phyloP scores from a whole-genome alignment of 306 rosid species.

The Abrus precatorius region DNA sequence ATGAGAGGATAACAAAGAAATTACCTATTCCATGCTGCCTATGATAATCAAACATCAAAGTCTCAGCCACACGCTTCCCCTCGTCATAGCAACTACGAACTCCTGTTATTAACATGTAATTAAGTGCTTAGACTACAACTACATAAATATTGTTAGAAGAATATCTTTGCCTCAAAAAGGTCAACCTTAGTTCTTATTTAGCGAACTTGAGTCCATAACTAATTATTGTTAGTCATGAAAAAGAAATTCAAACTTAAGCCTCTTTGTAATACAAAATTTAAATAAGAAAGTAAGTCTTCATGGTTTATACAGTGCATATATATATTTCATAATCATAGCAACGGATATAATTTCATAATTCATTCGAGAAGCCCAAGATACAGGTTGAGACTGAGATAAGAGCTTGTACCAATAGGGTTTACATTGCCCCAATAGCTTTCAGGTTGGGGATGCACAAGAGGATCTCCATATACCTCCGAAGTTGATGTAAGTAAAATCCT shows the following conservation, averaged over 20 bases:
- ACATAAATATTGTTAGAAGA: conserved; percentile 8
- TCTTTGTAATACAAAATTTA: conserved; percentile 12
- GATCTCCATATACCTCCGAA: conserved; percentile 98
- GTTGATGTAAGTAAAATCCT: conserved; percentile 98
- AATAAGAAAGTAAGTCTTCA: conserved; percentile 14
- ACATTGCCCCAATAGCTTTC: conserved; percentile 99
- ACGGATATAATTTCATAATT: conserved; percentile 28
- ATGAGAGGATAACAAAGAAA: conserved; percentile 15
- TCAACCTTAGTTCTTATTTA: conserved; percentile 19
- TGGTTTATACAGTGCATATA: conserved; percentile 18
- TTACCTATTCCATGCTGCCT: conserved; percentile 96
- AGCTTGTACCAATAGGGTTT: conserved; percentile 85
- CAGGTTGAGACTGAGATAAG: conserved; percentile 43
- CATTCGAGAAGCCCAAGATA: conserved; percentile 35
- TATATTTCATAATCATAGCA: conserved; percentile 26
- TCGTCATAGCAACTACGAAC: conserved; percentile 99
- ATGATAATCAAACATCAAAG: conserved; percentile 98
- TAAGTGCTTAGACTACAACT: conserved; percentile 26
- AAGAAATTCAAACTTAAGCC: conserved; percentile 20
- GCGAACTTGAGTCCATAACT: too few relatives aligned
- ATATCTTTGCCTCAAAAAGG: not conserved
- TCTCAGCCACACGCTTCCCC: conserved; percentile 99
- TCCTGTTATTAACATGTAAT: conserved; percentile 59
- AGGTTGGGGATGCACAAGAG: conserved; percentile 92
- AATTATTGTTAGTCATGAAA: conserved; percentile 20